phyloP scores from a whole-genome alignment of 306 rosid species.

The Purshia tridentata region DNA sequence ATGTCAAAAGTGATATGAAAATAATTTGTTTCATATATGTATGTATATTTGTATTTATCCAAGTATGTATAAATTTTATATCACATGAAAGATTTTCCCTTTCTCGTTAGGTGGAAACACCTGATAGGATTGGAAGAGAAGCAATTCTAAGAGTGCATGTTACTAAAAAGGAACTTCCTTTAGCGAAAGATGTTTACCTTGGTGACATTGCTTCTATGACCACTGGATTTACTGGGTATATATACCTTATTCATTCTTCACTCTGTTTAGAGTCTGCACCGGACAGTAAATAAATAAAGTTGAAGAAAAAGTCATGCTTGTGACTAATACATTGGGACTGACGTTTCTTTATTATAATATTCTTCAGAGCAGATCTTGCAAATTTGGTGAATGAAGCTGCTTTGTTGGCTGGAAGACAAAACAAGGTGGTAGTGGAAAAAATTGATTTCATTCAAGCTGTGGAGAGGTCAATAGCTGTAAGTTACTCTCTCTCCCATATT shows the following conservation, averaged over 20 bases:
- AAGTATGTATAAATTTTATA: neutral
- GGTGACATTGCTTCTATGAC: slow-evolving; percentile 88
- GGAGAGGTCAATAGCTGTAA: slow-evolving; percentile 96
- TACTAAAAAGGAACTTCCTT: slow-evolving; percentile 89
- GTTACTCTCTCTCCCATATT: slow-evolving; percentile 6
- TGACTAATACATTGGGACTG: neutral
- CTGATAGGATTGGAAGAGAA: slow-evolving; percentile 89
- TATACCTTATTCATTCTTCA: slow-evolving; percentile 21
- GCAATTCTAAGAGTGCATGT: slow-evolving; percentile 81
- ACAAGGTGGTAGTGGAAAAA: slow-evolving; percentile 78
- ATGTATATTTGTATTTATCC: neutral
- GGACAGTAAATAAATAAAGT: neutral
- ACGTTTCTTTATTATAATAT: neutral
- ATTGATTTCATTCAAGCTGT: slow-evolving; percentile 86
- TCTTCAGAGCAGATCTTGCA: slow-evolving; percentile 94
- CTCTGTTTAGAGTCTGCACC: neutral
- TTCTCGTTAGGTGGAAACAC: slow-evolving; percentile 78
- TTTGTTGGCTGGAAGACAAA: slow-evolving; percentile 86
- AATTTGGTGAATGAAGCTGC: slow-evolving; percentile 97
- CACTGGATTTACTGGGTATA: slow-evolving; percentile 98
- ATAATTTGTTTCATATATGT: slow-evolving; percentile 15
- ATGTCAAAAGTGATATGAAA: slow-evolving; percentile 20
- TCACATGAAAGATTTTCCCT: neutral
- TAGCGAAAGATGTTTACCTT: slow-evolving; percentile 67
- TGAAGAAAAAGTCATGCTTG: slow-evolving; percentile 1